phyloP scores from a whole-genome alignment of 805 yeast species.

The Nakazawaea laoshanensis region DNA sequence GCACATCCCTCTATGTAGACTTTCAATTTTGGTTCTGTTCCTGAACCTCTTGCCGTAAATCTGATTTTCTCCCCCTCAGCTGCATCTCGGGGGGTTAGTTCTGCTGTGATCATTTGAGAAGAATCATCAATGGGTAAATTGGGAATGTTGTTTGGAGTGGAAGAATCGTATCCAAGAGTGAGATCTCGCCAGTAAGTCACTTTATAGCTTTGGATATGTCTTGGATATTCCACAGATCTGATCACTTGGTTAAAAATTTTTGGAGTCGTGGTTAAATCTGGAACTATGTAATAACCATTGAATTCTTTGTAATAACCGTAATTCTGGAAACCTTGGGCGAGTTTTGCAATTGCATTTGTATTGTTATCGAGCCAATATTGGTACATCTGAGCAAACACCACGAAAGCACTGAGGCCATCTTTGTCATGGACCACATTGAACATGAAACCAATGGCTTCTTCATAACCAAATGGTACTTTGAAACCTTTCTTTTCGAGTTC shows the following conservation, averaged over 20 bases:
- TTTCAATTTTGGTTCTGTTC: slow-evolving; percentile 93
- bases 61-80: slow-evolving; percentile 34
- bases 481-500: slow-evolving; percentile 58
- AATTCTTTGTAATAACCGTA: slow-evolving; percentile 81
- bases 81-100: slow-evolving; percentile 22
- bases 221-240: slow-evolving; percentile 30
- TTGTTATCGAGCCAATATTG: slow-evolving; percentile 35
- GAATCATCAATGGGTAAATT: slow-evolving; percentile 58
- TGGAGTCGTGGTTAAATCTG: slow-evolving; percentile 41
- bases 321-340: slow-evolving; percentile 48
- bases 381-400: slow-evolving; percentile 66
- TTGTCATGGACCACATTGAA: slow-evolving; percentile 78
- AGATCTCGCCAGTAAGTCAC: slow-evolving; percentile 75
- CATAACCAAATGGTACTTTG: slow-evolving; percentile 81
- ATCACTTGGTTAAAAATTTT: slow-evolving; percentile 44
- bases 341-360: slow-evolving; percentile 34
- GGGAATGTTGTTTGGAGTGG: slow-evolving; percentile 51
- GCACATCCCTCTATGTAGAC: slow-evolving; percentile 80
- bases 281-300: slow-evolving; percentile 77
- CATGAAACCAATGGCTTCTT: slow-evolving; percentile 96
- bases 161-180: slow-evolving; percentile 73
- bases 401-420: slow-evolving; percentile 83
- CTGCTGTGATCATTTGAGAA: slow-evolving; percentile 83
- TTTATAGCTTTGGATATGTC: slow-evolving; percentile 43
- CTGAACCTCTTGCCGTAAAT: slow-evolving; percentile 88